Conservation (phyloP, 2,329 filamentous ascomycete genomes). For the Domatiomyces globalis region DNA sequence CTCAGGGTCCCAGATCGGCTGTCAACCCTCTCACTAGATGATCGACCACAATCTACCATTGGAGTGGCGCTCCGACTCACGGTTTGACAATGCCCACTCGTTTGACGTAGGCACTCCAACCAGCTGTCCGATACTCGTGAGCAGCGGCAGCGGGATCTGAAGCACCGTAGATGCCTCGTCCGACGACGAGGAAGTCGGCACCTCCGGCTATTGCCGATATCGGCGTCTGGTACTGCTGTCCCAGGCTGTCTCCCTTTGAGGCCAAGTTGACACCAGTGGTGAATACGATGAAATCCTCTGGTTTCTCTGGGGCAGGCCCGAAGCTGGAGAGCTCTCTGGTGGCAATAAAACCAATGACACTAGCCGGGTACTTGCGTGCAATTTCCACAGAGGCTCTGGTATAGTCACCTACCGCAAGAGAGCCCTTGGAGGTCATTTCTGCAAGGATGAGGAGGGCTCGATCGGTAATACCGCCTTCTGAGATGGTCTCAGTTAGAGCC, state of each 20-base stretch:
- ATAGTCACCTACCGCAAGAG: constrained; percentile 32
- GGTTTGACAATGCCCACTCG: constrained; percentile 1
- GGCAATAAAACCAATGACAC: constrained; percentile 35
- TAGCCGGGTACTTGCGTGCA: constrained; percentile 30
- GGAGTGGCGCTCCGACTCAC: neutral
- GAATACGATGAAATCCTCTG: constrained; percentile 36
- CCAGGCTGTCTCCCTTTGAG: constrained; percentile 33
- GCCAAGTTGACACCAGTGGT: constrained; percentile 35
- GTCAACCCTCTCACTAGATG: no score
- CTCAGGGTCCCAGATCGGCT: no score
- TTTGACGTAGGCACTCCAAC: constrained; percentile 31
- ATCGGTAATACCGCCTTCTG: constrained; percentile 23
- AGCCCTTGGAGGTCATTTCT: constrained; percentile 38
- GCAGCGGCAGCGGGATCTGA: constrained; percentile 31
- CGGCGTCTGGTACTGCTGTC: constrained; percentile 37
- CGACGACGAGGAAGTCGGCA: constrained; percentile 36
- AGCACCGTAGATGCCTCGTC: constrained; percentile 33
- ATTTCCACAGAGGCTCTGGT: constrained; percentile 34
- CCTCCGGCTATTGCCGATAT: constrained; percentile 31
- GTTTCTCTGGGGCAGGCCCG: constrained; percentile 17
- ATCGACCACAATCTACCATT: neutral
- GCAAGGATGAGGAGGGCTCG: constrained; percentile 34
- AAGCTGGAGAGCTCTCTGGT: constrained; percentile 29
- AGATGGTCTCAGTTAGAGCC: constrained; percentile 30
- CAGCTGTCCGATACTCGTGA: constrained; percentile 31